Evolutionary conservation across 2,329 filamentous ascomycete species (phyloP).

Genomic region (Alternaria longipes): DNA sequence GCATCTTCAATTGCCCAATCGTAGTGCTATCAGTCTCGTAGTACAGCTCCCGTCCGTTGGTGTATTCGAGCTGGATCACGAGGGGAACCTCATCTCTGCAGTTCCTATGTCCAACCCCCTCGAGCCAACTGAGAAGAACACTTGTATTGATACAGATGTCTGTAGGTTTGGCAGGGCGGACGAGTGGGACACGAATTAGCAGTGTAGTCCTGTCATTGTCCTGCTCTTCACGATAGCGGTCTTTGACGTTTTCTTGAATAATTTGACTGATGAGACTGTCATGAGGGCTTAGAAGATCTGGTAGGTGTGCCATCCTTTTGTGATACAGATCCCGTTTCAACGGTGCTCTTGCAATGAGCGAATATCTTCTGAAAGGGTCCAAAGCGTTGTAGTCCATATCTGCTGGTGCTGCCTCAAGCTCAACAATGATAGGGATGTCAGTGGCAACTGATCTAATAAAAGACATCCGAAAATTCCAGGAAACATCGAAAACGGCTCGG

Average conservation of each 20-base stretch:
- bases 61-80: neutral
- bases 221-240: neutral
- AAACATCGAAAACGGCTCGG: neutral
- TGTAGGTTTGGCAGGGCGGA: neutral
- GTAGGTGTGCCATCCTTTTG: too few species aligned
- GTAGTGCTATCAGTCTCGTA: neutral
- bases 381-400: neutral
- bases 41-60: too few species aligned
- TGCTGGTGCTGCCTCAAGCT: neutral
- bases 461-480: too few species aligned
- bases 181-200: neutral
- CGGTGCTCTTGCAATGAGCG: rapidly evolving
- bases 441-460: too few species aligned
- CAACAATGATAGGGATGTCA: too few species aligned
- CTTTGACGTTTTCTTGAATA: neutral
- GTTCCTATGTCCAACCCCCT: neutral
- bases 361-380: neutral
- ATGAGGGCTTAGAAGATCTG: too few species aligned
- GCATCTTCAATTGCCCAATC: neutral
- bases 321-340: neutral
- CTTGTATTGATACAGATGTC: neutral
- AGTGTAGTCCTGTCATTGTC: neutral
- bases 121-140: neutral
- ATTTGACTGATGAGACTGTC: neutral
- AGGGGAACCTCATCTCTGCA: neutral